Base-by-base conservation (phyloP, 1,284 basidiomycete species). In the Athelia psychrophila region DNA sequence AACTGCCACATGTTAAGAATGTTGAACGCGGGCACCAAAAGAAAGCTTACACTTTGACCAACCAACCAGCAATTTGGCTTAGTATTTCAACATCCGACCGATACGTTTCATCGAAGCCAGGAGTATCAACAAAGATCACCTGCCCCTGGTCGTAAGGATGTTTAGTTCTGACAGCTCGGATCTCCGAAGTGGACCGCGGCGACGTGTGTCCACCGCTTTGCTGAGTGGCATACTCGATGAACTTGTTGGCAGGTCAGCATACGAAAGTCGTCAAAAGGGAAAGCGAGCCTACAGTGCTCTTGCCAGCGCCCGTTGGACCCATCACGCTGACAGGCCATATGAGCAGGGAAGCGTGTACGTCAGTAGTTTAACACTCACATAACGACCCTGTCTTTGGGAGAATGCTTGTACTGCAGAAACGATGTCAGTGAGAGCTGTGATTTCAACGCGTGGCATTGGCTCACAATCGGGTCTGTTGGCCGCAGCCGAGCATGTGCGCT, bases 281-380 rank as follows among this genome's bases (percentile, higher is more conserved):
- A n/a, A 30, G 27, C 5, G 27, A 5, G 38, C 38, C 38, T 42
- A 42, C 48, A 24, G 48, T 49, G 22, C 35, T 49, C 22, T 49
- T 49, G 5, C 38, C 16, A 42, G 19, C 48, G 13, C 33, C n/a
- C 18, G 22, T 42, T 18, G 25, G 24, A n/a, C 25, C n/a, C 22
- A 44, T 49, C 12, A 42, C 38, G n/a, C 38, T 42, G 36, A n/a
- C n/a, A n/a, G n/a, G n/a, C n/a, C n/a, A n/a, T n/a, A n/a, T n/a
- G n/a, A n/a, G n/a, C n/a, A n/a, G n/a, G n/a, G n/a, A n/a, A n/a
- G n/a, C n/a, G n/a, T n/a, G n/a, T n/a, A n/a, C n/a, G n/a, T n/a
- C n/a, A n/a, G n/a, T n/a, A n/a, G n/a, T n/a, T n/a, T n/a, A n/a
- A n/a, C n/a, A n/a, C n/a, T n/a, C n/a, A n/a, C n/a, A n/a, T n/a